Conservation (phyloP, 768 basidiomycete genomes). For the Lactifluus rugatus region DNA sequence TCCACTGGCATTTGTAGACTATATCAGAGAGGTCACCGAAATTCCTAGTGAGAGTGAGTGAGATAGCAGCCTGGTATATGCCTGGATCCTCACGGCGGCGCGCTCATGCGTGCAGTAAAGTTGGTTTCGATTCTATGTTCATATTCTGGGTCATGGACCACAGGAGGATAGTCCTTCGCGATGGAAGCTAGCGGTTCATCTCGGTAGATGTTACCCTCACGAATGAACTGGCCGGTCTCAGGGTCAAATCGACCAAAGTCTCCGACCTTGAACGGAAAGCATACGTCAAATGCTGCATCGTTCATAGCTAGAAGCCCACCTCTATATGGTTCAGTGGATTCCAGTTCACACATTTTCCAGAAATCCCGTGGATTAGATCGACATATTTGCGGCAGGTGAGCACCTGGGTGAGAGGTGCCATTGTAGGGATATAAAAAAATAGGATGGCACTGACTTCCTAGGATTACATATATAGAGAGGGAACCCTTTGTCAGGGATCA, state of each 20-base stretch:
- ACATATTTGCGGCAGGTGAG: conserved; percentile 8
- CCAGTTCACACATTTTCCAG: conserved; percentile 10
- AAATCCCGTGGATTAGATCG: conserved; percentile 5
- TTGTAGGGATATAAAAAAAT: background rate
- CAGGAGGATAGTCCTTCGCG: conserved; percentile 6
- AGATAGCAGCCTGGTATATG: background rate
- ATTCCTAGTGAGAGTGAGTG: background rate
- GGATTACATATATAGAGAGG: no score
- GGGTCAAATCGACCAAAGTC: conserved; percentile 2
- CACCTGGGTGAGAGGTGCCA: background rate
- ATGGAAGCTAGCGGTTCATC: conserved; percentile 9
- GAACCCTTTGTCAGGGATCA: no score
- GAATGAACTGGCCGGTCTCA: conserved; percentile 9
- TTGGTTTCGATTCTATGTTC: conserved; percentile 6
- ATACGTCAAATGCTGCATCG: background rate
- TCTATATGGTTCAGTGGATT: conserved; percentile 3
- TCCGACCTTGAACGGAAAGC: conserved; percentile 3
- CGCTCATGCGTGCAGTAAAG: background rate
- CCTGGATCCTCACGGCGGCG: conserved; percentile 3
- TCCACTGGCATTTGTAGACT: conserved; percentile 10
- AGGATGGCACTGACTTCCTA: no score
- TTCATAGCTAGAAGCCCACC: background rate
- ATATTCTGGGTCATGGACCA: background rate
- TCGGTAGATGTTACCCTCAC: conserved; percentile 13
- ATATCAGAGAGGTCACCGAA: conserved; percentile 1